Base-by-base conservation (phyloP, 768 basidiomycete genomes). In the Clavaria fumosa region DNA sequence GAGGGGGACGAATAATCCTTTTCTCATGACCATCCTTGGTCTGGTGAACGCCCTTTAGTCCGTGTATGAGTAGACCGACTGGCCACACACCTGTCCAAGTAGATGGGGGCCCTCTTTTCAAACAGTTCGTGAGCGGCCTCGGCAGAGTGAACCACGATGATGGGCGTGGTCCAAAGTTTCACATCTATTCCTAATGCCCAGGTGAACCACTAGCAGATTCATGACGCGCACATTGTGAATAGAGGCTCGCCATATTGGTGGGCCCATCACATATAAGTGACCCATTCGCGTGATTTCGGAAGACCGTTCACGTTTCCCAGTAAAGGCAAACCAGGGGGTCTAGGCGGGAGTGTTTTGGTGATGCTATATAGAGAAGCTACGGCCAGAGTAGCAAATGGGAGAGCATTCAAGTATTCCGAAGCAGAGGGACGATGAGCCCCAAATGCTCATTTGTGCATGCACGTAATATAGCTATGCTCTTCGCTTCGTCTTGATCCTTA, bases 21-120 rank as follows among this genome's bases (percentile, higher is more conserved):
- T 52, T 0, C 54, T 40, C 51, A 61, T 53, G 6, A 48, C 31
- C 23, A 55, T 47, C 28, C 46, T 45, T 4, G 56, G 53, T 17
- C 58, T 60, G 30, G 19, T 7, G 17, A 19, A 31, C n/a, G 3
- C 14, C 33, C 15, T 28, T n/a, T 27, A 23, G 21, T 7, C 22
- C 27, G 15, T n/a, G 11, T 4, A 4, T 17, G 28, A 28, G n/a
- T 3, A n/a, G 28, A 11, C n/a, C 27, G 19, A 5, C 5, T n/a
- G 7, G 12, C 5, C 12, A 23, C 39, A 15, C 36, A 52, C 53
- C 65, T 49, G 44, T 58, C 58, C 0, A 62, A 65, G 45, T 66
- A 67, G n/a, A 59, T 59, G 5, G 56, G 35, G 0, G 62, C 60
- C 23, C 58, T 48, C 43, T 61, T 67, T 19, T 62, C 60, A 15